Percentiles rank a stretch among this genome's conserved stretches.
phyloP scores from a whole-genome alignment of 2,329 filamentous ascomycete genomes.

The Cordyceps javanica region DNA sequence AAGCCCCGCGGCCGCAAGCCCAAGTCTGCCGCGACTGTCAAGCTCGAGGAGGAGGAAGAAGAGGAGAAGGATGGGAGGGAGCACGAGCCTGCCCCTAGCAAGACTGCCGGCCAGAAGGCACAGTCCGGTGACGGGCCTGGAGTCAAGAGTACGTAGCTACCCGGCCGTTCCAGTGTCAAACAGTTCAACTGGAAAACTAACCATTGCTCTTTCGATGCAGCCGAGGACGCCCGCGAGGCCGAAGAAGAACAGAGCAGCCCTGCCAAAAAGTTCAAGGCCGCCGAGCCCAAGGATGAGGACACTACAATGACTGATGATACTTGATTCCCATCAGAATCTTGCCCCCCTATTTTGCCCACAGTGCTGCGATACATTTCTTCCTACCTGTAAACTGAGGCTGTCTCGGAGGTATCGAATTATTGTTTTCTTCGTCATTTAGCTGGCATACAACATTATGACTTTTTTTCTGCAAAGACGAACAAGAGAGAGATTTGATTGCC shows the following conservation, averaged over 20 bases:
- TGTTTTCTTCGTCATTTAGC: neutral
- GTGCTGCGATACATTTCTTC: neutral
- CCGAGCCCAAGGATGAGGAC: constrained; percentile 16
- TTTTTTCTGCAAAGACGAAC: neutral
- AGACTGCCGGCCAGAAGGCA: neutral
- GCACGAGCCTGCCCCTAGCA: constrained; percentile 6
- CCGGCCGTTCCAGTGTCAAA: neutral
- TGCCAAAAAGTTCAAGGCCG: constrained; percentile 27
- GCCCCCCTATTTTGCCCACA: neutral
- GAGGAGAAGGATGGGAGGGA: too few relatives aligned
- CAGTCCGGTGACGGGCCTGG: neutral
- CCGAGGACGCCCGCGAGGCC: neutral
- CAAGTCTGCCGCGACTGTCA: constrained; percentile 14
- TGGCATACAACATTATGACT: neutral
- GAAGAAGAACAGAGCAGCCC: constrained; percentile 12
- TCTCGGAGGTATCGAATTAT: too few relatives aligned
- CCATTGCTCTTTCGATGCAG: neutral
- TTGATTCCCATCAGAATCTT: neutral
- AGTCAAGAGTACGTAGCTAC: neutral
- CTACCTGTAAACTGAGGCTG: neutral
- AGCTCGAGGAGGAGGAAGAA: constrained; percentile 15
- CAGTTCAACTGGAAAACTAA: neutral
- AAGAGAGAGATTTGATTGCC: neutral
- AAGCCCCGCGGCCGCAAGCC: constrained; percentile 6
- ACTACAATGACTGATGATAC: neutral